These are phyloP conservation scores for Calocera cornea DNA, from an alignment of 768 basidiomycete genomes.

Conservation along the genomic window DNA sequence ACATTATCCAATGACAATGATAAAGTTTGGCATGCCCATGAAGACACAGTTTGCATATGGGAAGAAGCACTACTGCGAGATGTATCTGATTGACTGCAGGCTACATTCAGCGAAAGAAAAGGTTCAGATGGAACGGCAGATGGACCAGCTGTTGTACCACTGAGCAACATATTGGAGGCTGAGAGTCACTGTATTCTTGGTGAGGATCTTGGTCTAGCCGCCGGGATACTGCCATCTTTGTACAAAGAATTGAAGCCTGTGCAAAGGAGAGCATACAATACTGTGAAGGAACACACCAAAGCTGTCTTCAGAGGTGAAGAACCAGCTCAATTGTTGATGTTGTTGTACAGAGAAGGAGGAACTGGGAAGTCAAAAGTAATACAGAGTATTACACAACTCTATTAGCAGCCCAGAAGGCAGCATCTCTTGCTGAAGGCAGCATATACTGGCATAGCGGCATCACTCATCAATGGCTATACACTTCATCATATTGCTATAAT, in stretches of 20 bases:
- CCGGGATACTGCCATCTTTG: conserved; percentile 5
- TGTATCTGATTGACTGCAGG: too few species aligned
- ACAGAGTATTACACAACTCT: conserved; percentile 27
- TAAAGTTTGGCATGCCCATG: too few species aligned
- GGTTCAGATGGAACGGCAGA: neutral
- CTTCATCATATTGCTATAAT: conserved; percentile 25
- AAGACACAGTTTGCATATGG: neutral
- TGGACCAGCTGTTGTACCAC: neutral
- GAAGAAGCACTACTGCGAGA: neutral
- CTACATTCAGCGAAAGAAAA: neutral
- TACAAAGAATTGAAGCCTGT: conserved; percentile 18
- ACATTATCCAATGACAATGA: too few species aligned
- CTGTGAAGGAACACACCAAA: conserved; percentile 23
- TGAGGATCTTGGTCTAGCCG: too few species aligned
- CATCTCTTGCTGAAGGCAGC: conserved; percentile 26
- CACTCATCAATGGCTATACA: conserved; percentile 28
- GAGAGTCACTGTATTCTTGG: too few species aligned
- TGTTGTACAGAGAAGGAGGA: conserved; percentile 31
- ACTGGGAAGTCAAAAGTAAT: conserved; percentile 35
- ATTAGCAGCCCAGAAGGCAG: conserved; percentile 10
- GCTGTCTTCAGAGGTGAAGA: conserved; percentile 13
- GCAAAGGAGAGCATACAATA: conserved; percentile 28
- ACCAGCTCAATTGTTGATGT: conserved; percentile 26
- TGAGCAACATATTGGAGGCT: too few species aligned
- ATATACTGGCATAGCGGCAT: conserved; percentile 31